These are phyloP conservation scores for Pythium rishiriense DNA, from an alignment of 352 stramenopile species.

Conservation along the genomic window DNA sequence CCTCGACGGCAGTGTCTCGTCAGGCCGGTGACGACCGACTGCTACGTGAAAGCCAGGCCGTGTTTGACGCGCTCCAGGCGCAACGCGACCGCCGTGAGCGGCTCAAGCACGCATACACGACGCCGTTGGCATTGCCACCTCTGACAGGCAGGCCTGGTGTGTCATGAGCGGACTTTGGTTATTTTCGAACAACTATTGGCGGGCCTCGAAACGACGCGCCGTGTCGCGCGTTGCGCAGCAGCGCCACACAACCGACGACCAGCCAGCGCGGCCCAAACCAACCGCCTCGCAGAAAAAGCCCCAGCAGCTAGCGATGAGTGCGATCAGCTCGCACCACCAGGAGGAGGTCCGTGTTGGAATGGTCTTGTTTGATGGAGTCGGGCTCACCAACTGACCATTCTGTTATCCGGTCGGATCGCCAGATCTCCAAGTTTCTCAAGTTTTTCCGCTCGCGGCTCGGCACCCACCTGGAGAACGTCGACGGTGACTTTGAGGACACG, in stretches of 20 bases:
- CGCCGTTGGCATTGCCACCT: not conserved
- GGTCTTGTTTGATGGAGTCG: not conserved
- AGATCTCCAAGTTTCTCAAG: constrained; percentile 85
- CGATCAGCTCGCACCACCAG: constrained; percentile 43
- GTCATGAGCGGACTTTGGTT: not conserved
- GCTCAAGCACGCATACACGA: constrained; percentile 11
- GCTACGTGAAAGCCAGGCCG: constrained; percentile 25
- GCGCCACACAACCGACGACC: no score
- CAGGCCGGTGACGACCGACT: constrained; percentile 18
- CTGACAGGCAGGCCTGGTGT: not conserved
- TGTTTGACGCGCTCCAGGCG: constrained; percentile 23
- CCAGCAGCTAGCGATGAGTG: constrained; percentile 12
- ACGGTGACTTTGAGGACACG: constrained; percentile 86
- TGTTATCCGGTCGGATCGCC: not conserved
- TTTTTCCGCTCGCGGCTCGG: constrained; percentile 80
- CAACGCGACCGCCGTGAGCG: not conserved
- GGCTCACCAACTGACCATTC: not conserved
- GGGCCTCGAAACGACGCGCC: constrained; percentile 16
- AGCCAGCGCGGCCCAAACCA: no score
- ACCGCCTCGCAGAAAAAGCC: no score
- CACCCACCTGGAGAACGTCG: constrained; percentile 78
- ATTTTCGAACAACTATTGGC: constrained; percentile 1
- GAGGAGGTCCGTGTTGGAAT: constrained; percentile 46
- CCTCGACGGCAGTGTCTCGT: constrained; percentile 9
- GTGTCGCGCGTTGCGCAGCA: not conserved